These are phyloP conservation scores for Hyphopichia homilentoma DNA, from an alignment of 805 yeast genomes.

Conservation along the genomic window DNA sequence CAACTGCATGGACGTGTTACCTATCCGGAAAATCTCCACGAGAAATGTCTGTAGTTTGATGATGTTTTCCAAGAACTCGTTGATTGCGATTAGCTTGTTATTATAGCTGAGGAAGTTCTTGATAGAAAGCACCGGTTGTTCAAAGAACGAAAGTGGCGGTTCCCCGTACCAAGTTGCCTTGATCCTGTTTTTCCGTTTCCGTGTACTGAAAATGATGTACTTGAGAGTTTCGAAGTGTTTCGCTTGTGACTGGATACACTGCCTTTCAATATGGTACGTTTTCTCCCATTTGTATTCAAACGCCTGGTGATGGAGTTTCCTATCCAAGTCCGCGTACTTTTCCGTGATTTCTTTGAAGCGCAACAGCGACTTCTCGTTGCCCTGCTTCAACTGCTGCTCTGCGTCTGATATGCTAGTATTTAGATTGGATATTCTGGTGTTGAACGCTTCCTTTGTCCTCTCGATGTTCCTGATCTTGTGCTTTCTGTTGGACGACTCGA, in stretches of 20 bases:
- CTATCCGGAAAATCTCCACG: slow-evolving; percentile 13
- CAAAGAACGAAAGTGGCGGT: slow-evolving; percentile 14
- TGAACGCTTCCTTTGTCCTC: slow-evolving; percentile 4
- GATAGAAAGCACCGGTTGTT: slow-evolving; percentile 25
- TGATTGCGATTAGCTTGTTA: slow-evolving; percentile 21
- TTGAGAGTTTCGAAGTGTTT: slow-evolving; percentile 21
- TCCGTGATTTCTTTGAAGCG: background rate
- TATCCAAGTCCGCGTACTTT: background rate
- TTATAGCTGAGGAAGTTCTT: slow-evolving; percentile 24
- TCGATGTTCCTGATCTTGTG: slow-evolving; percentile 12
- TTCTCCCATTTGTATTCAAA: slow-evolving; percentile 7
- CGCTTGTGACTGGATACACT: slow-evolving; percentile 20
- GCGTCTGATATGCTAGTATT: background rate
- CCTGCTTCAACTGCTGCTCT: background rate
- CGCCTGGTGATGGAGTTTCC: too few relatives aligned
- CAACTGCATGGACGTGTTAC: slow-evolving; percentile 8
- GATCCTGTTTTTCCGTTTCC: slow-evolving; percentile 2
- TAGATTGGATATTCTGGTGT: slow-evolving; percentile 4
- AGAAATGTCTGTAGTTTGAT: slow-evolving; percentile 20
- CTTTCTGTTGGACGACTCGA: slow-evolving; percentile 16
- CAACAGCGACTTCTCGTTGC: background rate
- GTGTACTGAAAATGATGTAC: slow-evolving; percentile 18
- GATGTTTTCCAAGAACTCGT: slow-evolving; percentile 25
- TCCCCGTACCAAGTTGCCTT: too few relatives aligned
- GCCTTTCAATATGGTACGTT: slow-evolving; percentile 18